These are phyloP conservation scores for Citrullus colocynthis DNA, from an alignment of 306 rosid genomes.

Conservation along the genomic window DNA sequence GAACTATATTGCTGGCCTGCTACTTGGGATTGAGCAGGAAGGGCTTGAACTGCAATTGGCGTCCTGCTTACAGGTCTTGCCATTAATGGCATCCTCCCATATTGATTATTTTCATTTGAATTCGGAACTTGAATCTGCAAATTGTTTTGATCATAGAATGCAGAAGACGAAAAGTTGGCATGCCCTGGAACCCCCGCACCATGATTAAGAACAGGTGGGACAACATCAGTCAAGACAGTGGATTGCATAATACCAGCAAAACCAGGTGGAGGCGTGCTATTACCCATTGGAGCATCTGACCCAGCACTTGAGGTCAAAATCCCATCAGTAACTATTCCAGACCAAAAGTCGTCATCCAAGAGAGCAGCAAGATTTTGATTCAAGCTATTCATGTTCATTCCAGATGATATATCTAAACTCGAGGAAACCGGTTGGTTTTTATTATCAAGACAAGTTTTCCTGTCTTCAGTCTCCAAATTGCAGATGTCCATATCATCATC, in stretches of 20 bases:
- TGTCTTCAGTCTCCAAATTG: conserved; percentile 31
- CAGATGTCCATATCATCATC: conserved; percentile 38
- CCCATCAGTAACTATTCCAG: conserved; percentile 16
- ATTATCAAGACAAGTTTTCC: conserved; percentile 31
- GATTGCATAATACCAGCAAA: conserved; percentile 16
- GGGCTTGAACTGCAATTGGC: conserved; percentile 73
- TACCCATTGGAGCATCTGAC: conserved; percentile 23
- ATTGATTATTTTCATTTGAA: conserved; percentile 27
- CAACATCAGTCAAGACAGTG: conserved; percentile 23
- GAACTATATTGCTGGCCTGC: conserved; percentile 30
- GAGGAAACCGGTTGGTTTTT: conserved; percentile 12
- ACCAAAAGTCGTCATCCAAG: conserved; percentile 34
- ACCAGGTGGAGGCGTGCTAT: conserved; percentile 10
- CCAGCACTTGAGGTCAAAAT: conserved; percentile 8
- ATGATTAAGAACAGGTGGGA: conserved; percentile 33
- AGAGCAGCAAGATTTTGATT: conserved; percentile 27
- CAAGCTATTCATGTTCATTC: conserved; percentile 9
- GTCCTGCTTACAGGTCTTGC: conserved; percentile 30
- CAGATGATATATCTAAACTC: conserved; percentile 14
- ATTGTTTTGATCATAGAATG: conserved; percentile 30
- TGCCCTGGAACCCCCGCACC: conserved; percentile 31
- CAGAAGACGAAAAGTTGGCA: conserved; percentile 19
- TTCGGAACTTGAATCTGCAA: conserved; percentile 29
- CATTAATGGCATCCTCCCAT: conserved; percentile 31
- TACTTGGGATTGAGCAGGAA: conserved; percentile 46